Conservation (phyloP, 306 rosid species). For the Erythrophleum fordii region DNA sequence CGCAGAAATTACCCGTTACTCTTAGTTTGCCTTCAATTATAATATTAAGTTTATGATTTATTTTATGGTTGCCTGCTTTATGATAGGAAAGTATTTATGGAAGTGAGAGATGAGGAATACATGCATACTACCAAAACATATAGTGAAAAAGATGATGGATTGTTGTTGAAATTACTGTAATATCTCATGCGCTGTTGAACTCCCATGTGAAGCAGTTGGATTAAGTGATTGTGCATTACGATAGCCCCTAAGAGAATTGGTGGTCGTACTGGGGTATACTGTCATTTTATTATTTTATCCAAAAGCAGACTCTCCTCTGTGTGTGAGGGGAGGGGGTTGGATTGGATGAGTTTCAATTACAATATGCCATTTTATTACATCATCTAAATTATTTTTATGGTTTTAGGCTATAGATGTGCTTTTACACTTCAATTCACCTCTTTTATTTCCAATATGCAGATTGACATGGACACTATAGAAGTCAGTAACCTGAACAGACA, state of each 20-base stretch:
- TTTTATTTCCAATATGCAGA: constrained; percentile 60
- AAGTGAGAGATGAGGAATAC: constrained; percentile 24
- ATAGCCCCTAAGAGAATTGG: neutral
- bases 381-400: constrained; percentile 8
- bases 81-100: constrained; percentile 20
- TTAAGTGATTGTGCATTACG: constrained; percentile 20
- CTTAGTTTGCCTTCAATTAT: neutral
- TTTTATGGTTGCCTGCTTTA: neutral
- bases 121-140: neutral
- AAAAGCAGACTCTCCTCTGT: neutral
- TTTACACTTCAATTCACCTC: constrained; percentile 11
- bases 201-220: constrained; percentile 16
- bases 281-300: neutral
- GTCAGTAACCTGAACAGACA: constrained; percentile 99
- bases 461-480: constrained; percentile 99
- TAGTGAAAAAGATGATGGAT: neutral
- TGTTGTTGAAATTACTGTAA: neutral
- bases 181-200: neutral
- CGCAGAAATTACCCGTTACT: neutral
- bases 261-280: neutral
- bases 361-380: constrained; percentile 19
- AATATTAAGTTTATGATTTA: neutral
- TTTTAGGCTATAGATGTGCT: constrained; percentile 31
- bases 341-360: neutral
- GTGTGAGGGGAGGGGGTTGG: neutral